Evolutionary conservation across 78 protist species (phyloP).

Genomic region (Protostelium mycophagum): DNA sequence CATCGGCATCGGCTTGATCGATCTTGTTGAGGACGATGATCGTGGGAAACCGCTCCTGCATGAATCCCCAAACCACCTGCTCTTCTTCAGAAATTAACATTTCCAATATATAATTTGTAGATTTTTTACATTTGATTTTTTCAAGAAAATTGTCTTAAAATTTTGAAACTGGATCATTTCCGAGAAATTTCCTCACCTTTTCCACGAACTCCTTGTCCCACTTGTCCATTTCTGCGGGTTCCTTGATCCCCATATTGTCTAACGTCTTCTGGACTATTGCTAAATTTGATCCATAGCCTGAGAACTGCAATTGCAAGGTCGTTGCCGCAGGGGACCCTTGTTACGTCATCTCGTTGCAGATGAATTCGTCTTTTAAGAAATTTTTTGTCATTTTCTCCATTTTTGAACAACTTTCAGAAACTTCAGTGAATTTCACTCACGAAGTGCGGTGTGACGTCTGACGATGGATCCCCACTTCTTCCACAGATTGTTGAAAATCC

Average conservation of each 20-base stretch:
- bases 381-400: not conserved
- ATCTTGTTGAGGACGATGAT: constrained; percentile 50
- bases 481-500: constrained; percentile 67
- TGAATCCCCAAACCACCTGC: constrained; percentile 51
- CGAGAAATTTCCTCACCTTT: not conserved
- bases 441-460: constrained; percentile 38
- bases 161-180: not conserved
- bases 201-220: constrained; percentile 26
- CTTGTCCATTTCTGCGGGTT: constrained; percentile 7
- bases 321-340: constrained; percentile 20
- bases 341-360: not conserved
- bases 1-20: constrained; percentile 30
- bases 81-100: not conserved
- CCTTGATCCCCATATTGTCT: constrained; percentile 16
- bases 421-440: not conserved
- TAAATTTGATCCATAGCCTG: constrained; percentile 55
- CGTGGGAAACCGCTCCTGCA: constrained; percentile 66
- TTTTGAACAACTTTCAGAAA: no score
- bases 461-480: constrained; percentile 43
- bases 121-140: no score
- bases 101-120: no score
- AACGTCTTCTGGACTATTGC: constrained; percentile 12
- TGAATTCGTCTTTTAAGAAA: not conserved
- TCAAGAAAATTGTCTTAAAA: no score
- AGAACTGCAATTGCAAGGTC: constrained; percentile 29